A percentile compares a stretch with the other conserved stretches of the same genome.
Evolutionary conservation across 352 stramenopile species (phyloP).

Genomic region (Pythium utonaiense): DNA sequence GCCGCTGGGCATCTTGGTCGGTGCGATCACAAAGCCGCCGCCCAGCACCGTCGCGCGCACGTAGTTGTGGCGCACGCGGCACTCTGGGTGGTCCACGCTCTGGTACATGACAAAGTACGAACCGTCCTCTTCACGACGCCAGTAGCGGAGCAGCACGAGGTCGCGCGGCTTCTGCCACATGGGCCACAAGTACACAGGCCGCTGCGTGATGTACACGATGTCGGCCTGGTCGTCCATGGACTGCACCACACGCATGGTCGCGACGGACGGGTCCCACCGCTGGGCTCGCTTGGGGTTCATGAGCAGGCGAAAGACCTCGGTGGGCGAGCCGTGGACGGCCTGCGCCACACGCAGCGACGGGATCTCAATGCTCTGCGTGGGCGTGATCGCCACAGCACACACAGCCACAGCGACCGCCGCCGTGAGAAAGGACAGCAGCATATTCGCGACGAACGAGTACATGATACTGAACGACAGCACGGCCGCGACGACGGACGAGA

Average conservation of each 20-base stretch:
- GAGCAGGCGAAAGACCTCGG: constrained; percentile 76
- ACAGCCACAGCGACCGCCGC: constrained; percentile 61
- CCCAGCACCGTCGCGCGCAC: constrained; percentile 76
- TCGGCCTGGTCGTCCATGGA: constrained; percentile 87
- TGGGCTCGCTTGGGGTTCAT: constrained; percentile 86
- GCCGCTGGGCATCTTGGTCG: constrained; percentile 73
- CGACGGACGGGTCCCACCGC: constrained; percentile 75
- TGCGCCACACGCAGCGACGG: constrained; percentile 80
- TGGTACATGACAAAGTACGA: constrained; percentile 92
- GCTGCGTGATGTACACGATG: constrained; percentile 85
- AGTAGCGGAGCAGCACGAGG: constrained; percentile 87
- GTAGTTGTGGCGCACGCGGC: constrained; percentile 83
- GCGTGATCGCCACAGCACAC: constrained; percentile 69
- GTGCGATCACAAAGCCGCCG: constrained; percentile 83
- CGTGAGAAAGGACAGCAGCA: constrained; percentile 74
- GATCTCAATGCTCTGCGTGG: constrained; percentile 72
- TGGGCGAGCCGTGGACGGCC: constrained; percentile 79
- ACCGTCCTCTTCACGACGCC: constrained; percentile 83
- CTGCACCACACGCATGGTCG: constrained; percentile 81
- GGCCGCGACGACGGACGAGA: constrained; percentile 56
- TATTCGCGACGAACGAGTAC: constrained; percentile 82
- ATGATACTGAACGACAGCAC: constrained; percentile 83
- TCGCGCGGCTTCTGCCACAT: constrained; percentile 85
- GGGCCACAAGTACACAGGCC: constrained; percentile 81
- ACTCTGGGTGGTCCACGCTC: constrained; percentile 82